Conservation (phyloP, 1,284 basidiomycete genomes). For the Microbotryum silenes-acaulis region DNA sequence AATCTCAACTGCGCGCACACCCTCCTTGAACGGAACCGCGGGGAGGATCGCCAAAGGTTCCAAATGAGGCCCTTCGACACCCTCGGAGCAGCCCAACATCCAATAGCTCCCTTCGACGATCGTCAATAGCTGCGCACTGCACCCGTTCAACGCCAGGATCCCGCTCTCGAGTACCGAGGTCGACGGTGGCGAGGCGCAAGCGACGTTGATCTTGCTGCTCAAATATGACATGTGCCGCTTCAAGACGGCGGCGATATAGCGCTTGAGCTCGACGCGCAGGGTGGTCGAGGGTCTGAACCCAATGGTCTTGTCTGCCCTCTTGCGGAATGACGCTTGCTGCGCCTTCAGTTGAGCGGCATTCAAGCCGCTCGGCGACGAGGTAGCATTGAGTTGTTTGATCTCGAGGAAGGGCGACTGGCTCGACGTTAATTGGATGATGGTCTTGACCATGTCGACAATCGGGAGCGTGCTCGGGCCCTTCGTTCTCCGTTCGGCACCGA, state of each 20-base stretch:
- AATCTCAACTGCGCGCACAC: slow-evolving; percentile 30
- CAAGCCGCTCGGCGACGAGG: neutral
- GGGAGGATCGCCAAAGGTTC: slow-evolving; percentile 28
- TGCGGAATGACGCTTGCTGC: slow-evolving; percentile 8
- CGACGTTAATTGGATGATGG: slow-evolving; percentile 27
- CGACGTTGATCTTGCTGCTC: slow-evolving; percentile 26
- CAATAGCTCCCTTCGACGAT: slow-evolving; percentile 33
- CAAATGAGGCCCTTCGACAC: slow-evolving; percentile 18
- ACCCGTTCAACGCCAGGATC: slow-evolving; percentile 30
- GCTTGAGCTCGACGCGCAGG: slow-evolving; percentile 14
- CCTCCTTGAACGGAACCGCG: slow-evolving; percentile 33
- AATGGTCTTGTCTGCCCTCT: slow-evolving; percentile 20
- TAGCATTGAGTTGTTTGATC: slow-evolving; percentile 2
- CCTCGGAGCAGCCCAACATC: slow-evolving; percentile 33
- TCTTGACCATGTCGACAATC: slow-evolving; percentile 20
- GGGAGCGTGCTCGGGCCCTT: slow-evolving; percentile 1
- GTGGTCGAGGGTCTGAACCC: slow-evolving; percentile 20
- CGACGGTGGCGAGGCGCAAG: slow-evolving; percentile 34
- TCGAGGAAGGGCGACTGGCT: slow-evolving; percentile 29
- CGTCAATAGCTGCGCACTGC: slow-evolving; percentile 34
- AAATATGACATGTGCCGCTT: slow-evolving; percentile 28
- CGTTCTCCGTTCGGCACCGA: slow-evolving; percentile 15
- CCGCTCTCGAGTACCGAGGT: slow-evolving; percentile 34
- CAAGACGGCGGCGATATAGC: slow-evolving; percentile 29
- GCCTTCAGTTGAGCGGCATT: too few species aligned